phyloP scores from a whole-genome alignment of 1,284 basidiomycete genomes.

The Trichosporon sp. region DNA sequence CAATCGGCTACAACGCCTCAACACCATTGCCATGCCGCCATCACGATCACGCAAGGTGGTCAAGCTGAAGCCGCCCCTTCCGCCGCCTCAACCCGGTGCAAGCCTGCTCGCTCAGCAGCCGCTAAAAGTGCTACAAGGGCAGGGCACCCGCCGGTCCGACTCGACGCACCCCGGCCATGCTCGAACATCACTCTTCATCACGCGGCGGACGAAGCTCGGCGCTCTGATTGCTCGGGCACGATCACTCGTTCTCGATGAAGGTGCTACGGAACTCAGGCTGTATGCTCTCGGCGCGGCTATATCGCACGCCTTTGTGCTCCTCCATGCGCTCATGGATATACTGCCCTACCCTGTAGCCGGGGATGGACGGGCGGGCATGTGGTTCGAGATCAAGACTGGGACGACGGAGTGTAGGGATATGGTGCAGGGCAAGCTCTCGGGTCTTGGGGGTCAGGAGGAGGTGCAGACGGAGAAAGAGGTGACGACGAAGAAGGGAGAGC shows the following conservation, averaged over 20 bases:
- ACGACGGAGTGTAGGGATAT: conserved; percentile 75
- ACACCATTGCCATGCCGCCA: not conserved
- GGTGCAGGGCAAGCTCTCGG: conserved; percentile 39
- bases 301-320: conserved; percentile 67
- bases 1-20: too few species aligned
- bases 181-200: conserved; percentile 71
- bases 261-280: conserved; percentile 63
- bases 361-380: conserved; percentile 55
- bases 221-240: conserved; percentile 59
- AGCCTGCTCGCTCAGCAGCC: conserved; percentile 16
- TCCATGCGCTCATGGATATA: conserved; percentile 65
- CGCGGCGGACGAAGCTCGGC: conserved; percentile 70
- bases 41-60: not conserved
- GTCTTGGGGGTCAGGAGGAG: not conserved
- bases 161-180: conserved; percentile 48
- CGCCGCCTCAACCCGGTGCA: not conserved
- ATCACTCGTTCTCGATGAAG: conserved; percentile 83
- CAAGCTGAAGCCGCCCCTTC: conserved; percentile 20
- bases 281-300: conserved; percentile 83
- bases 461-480: not conserved
- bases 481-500: not conserved
- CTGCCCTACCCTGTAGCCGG: conserved; percentile 57
- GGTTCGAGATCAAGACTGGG: conserved; percentile 64
- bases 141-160: conserved; percentile 29
- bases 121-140: conserved; percentile 35